These are phyloP conservation scores for Russula ochroleuca DNA, from an alignment of 768 basidiomycete genomes.

Conservation along the genomic window DNA sequence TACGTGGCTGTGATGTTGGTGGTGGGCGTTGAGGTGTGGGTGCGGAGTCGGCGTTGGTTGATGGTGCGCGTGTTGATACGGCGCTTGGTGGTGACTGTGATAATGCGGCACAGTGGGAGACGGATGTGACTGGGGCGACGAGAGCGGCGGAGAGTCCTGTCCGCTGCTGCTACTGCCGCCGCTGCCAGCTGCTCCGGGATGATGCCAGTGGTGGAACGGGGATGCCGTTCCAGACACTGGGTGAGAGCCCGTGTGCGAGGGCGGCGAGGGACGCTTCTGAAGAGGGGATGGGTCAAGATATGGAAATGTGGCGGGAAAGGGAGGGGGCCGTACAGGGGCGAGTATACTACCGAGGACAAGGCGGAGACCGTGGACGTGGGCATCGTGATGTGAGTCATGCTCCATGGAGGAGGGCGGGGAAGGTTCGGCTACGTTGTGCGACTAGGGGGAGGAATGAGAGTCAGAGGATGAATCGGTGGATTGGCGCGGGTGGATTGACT, in stretches of 20 bases:
- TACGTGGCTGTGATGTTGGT: not conserved
- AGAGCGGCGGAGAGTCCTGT: constrained; percentile 18
- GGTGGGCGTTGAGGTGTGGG: constrained; percentile 1
- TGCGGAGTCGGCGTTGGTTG: constrained; percentile 9
- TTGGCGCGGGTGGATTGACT: not conserved
- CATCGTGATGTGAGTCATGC: constrained; percentile 33
- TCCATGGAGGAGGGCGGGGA: constrained; percentile 13
- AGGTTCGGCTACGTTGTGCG: constrained; percentile 7
- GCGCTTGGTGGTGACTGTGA: not conserved
- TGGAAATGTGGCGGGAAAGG: constrained; percentile 4
- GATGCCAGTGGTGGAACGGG: constrained; percentile 40
- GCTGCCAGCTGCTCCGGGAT: constrained; percentile 18
- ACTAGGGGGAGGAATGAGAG: not conserved
- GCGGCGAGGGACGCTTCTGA: constrained; percentile 47
- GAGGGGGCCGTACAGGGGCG: constrained; percentile 45
- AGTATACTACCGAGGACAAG: constrained; percentile 59
- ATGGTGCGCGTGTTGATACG: constrained; percentile 14
- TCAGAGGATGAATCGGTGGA: not conserved
- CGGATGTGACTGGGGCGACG: constrained; percentile 28
- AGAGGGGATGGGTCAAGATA: constrained; percentile 6
- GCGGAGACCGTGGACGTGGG: constrained; percentile 38
- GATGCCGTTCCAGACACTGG: constrained; percentile 51
- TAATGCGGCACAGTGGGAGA: constrained; percentile 25
- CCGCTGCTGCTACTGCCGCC: not conserved
- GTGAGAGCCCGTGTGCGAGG: constrained; percentile 39